Evolutionary conservation across 371 early-diverging fungal genomes (phyloP), one percentile per base, ranked within the genome.

Genomic region (Amoeboaphelidium occidentale): DNA sequence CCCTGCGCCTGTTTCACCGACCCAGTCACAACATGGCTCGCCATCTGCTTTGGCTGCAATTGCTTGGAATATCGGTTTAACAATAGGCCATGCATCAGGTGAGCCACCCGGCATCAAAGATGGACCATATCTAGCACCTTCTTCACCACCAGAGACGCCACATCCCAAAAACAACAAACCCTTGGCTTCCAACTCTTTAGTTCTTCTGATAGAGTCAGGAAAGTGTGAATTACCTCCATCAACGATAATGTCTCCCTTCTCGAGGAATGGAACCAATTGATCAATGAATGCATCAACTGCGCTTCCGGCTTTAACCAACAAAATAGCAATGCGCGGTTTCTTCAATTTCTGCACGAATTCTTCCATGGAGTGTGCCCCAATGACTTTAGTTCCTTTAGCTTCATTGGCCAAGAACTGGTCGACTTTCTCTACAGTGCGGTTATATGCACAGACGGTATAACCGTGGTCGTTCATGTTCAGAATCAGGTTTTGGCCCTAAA

Each of bases 191-290:
- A 90, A 69, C 46, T 84, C 72, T 62, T 79, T 73, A 62, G 72
- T 67, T 58, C 99, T 80, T 57, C 92, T 81, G 53, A 84, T 81
- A 51, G 93, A 79, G 66, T 97, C 97, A 49, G 90, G 86, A 75
- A 78, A 97, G 73, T 93, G 89, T 27, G 94, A 94, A 78, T 98
- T 98, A 54, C 98, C 98, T 60, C 96, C 92, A 66, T 98, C 98
- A 56, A 98, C 90, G 57, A 98, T 84, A 61, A 94, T 82, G 65
- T 98, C 99, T 10, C 25, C 24, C 54, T 70, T 52, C 58, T 82
- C 81, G 45, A 97, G 67, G 69, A 69, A 69, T 28, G 85, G 86
- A 42, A 83, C 57, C 55, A 94, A 68, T 60, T 79, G 79, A 23
- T 74, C 79, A 54, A 97, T 86, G 61, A 97, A 88, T 60, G 78